These are phyloP conservation scores for Aspergillus texensis DNA, from an alignment of 2,329 filamentous ascomycete genomes.

Conservation along the genomic window DNA sequence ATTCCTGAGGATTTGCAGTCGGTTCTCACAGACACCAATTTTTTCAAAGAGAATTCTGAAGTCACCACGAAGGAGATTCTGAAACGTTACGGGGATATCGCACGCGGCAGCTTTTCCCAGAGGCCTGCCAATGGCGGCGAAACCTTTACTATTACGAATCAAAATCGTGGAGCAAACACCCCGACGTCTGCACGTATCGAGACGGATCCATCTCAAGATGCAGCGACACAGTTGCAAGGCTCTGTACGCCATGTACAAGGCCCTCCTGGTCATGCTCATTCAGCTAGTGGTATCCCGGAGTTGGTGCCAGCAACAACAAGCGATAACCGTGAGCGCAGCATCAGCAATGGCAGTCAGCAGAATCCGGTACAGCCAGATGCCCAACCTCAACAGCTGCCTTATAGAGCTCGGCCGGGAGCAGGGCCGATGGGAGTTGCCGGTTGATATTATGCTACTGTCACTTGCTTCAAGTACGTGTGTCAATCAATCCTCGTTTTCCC, in stretches of 20 bases:
- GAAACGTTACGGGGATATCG: constrained; percentile 86
- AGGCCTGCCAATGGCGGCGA: constrained; percentile 56
- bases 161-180: constrained; percentile 43
- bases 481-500: constrained; percentile 10
- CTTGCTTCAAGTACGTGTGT: constrained; percentile 16
- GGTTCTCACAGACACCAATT: constrained; percentile 77
- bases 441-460: constrained; percentile 22
- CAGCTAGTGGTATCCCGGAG: constrained; percentile 31
- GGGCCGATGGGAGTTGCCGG: constrained; percentile 45
- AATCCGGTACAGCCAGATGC: constrained; percentile 29
- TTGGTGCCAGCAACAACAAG: constrained; percentile 28
- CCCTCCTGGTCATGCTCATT: constrained; percentile 42
- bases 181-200: constrained; percentile 70
- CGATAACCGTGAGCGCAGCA: constrained; percentile 38
- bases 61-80: constrained; percentile 97
- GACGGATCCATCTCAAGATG: constrained; percentile 74
- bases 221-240: constrained; percentile 77
- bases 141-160: constrained; percentile 51
- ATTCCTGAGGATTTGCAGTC: constrained; percentile 90
- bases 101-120: constrained; percentile 63
- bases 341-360: constrained; percentile 38
- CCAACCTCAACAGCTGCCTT: constrained; percentile 38
- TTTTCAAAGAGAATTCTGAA: constrained; percentile 81
- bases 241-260: constrained; percentile 74
- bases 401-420: constrained; percentile 39